Evolutionary conservation across 2,329 filamentous ascomycete genomes (phyloP).

Genomic region (Aureobasidium melanogenum): DNA sequence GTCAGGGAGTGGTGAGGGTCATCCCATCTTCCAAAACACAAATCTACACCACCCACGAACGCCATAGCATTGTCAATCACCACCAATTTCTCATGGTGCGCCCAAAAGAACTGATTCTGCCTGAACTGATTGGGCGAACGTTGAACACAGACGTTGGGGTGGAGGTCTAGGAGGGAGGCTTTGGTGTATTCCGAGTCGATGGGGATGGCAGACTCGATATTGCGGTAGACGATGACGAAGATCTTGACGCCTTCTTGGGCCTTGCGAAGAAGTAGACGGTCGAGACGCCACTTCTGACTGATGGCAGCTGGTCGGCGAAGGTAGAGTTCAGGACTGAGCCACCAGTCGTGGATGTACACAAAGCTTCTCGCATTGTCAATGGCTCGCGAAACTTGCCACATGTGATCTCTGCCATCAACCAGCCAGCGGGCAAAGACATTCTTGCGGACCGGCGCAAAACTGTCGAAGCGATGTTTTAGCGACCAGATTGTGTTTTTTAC

Average conservation of each 20-base stretch:
- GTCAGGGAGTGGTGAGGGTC: conserved; percentile 84
- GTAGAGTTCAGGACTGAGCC: conserved; percentile 93
- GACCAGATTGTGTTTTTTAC: conserved; percentile 73
- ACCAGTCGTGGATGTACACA: conserved; percentile 99
- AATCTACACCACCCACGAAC: conserved; percentile 89
- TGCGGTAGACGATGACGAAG: conserved; percentile 95
- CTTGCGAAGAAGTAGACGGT: conserved; percentile 86
- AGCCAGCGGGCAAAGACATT: conserved; percentile 92
- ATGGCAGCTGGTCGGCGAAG: conserved; percentile 88
- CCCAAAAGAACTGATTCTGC: conserved; percentile 99
- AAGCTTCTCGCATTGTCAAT: conserved; percentile 97
- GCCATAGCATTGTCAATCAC: conserved; percentile 93
- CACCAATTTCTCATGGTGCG: conserved; percentile 97
- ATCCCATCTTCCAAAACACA: conserved; percentile 97
- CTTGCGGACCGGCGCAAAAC: conserved; percentile 81
- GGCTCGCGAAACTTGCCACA: conserved; percentile 97
- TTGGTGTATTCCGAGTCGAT: conserved; percentile 99
- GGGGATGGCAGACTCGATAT: conserved; percentile 92
- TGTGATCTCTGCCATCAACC: conserved; percentile 93
- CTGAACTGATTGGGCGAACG: conserved; percentile 95
- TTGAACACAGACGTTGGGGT: conserved; percentile 93
- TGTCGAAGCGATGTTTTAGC: conserved; percentile 75
- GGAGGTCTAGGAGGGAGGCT: conserved; percentile 86
- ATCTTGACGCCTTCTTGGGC: conserved; percentile 93
- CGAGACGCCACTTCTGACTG: conserved; percentile 95